Conservation (phyloP, 768 basidiomycete species). For the Vishniacozyma victoriae region DNA sequence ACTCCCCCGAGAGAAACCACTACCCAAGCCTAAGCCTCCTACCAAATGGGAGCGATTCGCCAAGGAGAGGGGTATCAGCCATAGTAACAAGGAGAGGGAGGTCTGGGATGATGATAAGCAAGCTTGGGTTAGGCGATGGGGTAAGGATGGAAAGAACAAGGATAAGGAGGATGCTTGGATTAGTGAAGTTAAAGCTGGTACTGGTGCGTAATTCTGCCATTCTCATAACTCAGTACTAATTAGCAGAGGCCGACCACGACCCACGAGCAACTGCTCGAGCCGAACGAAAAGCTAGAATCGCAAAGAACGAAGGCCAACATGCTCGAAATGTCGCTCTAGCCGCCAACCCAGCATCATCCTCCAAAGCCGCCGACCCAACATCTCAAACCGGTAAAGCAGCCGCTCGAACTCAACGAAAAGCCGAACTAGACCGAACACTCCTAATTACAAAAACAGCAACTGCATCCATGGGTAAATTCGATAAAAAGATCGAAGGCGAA, state of each 20-base stretch:
- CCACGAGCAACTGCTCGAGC: slow-evolving; percentile 68
- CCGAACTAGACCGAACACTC: slow-evolving; percentile 68
- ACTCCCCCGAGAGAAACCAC: slow-evolving; percentile 82
- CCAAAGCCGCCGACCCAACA: slow-evolving; percentile 8
- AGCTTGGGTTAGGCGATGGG: slow-evolving; percentile 89
- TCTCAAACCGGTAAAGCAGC: slow-evolving; percentile 15
- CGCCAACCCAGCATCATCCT: slow-evolving; percentile 14
- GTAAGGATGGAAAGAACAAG: slow-evolving; percentile 75
- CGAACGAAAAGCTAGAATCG: slow-evolving; percentile 71
- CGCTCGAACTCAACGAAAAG: slow-evolving; percentile 56
- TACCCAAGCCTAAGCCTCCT: slow-evolving; percentile 83
- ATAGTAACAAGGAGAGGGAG: slow-evolving; percentile 68
- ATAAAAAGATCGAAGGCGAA: slow-evolving; percentile 83
- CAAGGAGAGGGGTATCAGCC: slow-evolving; percentile 83
- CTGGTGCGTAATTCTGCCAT: slow-evolving; percentile 54
- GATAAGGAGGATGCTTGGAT: slow-evolving; percentile 82
- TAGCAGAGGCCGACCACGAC: slow-evolving; percentile 68
- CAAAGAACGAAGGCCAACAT: slow-evolving; percentile 77
- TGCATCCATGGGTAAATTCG: slow-evolving; percentile 89
- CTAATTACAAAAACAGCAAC: slow-evolving; percentile 75
- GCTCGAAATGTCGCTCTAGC: slow-evolving; percentile 61
- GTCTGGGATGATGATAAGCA: slow-evolving; percentile 93
- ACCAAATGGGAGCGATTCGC: slow-evolving; percentile 99
- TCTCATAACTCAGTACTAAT: not conserved
- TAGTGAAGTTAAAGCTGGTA: slow-evolving; percentile 78